Evolutionary conservation across 108 stramenopile species (phyloP), one percentile per base, ranked within the genome.

Genomic region (Hondaea fermentalgiana): DNA sequence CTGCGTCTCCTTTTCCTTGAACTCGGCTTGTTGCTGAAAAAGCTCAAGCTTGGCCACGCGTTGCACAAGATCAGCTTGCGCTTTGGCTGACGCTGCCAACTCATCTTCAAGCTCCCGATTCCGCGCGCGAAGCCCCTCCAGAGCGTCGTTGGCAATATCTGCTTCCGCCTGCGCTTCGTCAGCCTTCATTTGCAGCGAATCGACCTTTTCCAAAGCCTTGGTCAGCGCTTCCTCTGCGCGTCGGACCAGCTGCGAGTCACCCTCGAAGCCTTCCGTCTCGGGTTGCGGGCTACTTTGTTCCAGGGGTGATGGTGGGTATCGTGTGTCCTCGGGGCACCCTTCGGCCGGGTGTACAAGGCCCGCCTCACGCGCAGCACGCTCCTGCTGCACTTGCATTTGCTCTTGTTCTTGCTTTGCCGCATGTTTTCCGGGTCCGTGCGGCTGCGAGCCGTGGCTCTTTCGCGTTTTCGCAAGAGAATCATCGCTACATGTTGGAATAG

Each of bases 211-310:
- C 10, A 83, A 23, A 8, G 76, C 76, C n/a, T 25, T 23, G 76
- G 76, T 83, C 3, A 83, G 76, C n/a, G 76, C 76, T 45, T 83
- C 76, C 23, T 83, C 76, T 14, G 76, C 76, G 51, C 76, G 76
- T 53, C 49, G 49, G 14, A 83, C 6, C 5, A 83, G 25, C 25
- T 83, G 6, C 51, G 35, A 42, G 21, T 8, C 64, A n/a, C 14
- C 42, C 25, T 14, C 14, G 64, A 10, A 1, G 8, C 23, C 64
- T 14, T 69, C 28, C 51, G 49, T 16, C 51, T 21, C 45, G n/a
- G 17, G 42, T 42, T 3, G 14, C 25, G 64, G 42, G 35, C 35
- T 2, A 35, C 35, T 35, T 35, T 35, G 35, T 35, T 35, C 35
- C 25, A 17, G 1, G 10, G 35, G 17, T 17, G 25, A 42, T 17